Base-by-base conservation (phyloP, 202 grass and related monocot species). In the Zizania palustris region DNA sequence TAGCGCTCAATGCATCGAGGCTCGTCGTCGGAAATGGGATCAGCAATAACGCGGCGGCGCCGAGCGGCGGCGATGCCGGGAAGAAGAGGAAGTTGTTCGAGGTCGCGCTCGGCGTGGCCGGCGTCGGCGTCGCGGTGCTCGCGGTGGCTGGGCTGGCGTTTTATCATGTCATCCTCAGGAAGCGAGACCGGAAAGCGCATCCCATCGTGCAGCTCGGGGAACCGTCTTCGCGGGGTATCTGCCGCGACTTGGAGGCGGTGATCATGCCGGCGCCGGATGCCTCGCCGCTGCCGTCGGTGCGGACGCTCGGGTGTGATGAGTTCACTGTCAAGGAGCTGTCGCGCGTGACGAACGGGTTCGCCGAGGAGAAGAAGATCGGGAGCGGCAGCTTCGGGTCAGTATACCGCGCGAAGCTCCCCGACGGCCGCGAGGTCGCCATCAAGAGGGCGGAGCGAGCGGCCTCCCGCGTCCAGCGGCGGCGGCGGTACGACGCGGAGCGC, bases 331-430 rank as follows among this genome's bases (percentile, higher is more conserved):
- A 65, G 12, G 69, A 79, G 9, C 82, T 94, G 6, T 60, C 65
- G 66, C 89, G 81, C 15, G 58, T 91, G 6, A 96, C 89, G 1
- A 42, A 80, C 21, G 73, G 78, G 3, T 97, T 97, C 60, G 48
- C 87, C 19, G 86, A 91, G 22, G 86, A 75, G 72, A 42, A 46
- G 11, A 89, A 87, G 84, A 85, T 97, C 40, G 93, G 93, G 3
- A 78, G 77, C 7, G 93, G 93, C 3, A 90, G 93, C 71, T 97
- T 93, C 73, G 93, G 93, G 11, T 87, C 76, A 1, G 95, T 94
- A 67, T 93, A 97, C 79, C 81, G 84, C 8, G 94, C 82, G 1
- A 88, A 56, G 82, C 87, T 97, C 22, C 76, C 82, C 49, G 86
- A 86, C 81, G 91, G 91, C 3, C 84, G 94, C 4, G 86, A 86